A percentile compares a stretch with the other conserved stretches of the same genome.
Evolutionary conservation across 805 yeast species (phyloP).

Genomic region (Candida cerambycidarum): DNA sequence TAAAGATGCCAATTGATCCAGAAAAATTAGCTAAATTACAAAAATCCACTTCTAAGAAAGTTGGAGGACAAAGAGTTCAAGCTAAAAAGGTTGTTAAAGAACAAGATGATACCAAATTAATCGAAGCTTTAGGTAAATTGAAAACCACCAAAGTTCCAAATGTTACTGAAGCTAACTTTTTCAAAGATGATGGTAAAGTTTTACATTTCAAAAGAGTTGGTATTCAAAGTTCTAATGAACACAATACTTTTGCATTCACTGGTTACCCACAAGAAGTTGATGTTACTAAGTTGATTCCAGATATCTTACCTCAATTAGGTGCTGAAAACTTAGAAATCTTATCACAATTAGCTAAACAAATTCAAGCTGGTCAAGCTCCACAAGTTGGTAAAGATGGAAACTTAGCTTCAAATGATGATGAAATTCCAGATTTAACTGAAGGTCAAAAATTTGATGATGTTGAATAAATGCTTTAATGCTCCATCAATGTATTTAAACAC

Average conservation of each 20-base stretch:
- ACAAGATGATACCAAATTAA: constrained; percentile 89
- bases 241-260: constrained; percentile 91
- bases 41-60: constrained; percentile 76
- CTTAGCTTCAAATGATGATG: constrained; percentile 53
- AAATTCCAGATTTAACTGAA: constrained; percentile 78
- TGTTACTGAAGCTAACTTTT: constrained; percentile 96
- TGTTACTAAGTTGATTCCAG: constrained; percentile 89
- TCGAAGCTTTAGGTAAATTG: constrained; percentile 83
- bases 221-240: constrained; percentile 87
- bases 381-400: constrained; percentile 40
- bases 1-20: constrained; percentile 82
- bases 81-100: constrained; percentile 76
- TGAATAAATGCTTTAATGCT: constrained; percentile 28
- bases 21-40: constrained; percentile 92
- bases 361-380: constrained; percentile 62
- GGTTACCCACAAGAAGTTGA: constrained; percentile 94
- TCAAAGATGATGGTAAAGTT: constrained; percentile 94
- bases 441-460: constrained; percentile 82
- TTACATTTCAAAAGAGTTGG: constrained; percentile 95
- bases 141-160: constrained; percentile 86
- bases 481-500: not conserved
- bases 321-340: constrained; percentile 90
- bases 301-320: constrained; percentile 93
- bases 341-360: constrained; percentile 85
- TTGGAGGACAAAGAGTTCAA: constrained; percentile 87